Conservation (phyloP, 345 rosid species). For the Eucalyptus pumila region DNA sequence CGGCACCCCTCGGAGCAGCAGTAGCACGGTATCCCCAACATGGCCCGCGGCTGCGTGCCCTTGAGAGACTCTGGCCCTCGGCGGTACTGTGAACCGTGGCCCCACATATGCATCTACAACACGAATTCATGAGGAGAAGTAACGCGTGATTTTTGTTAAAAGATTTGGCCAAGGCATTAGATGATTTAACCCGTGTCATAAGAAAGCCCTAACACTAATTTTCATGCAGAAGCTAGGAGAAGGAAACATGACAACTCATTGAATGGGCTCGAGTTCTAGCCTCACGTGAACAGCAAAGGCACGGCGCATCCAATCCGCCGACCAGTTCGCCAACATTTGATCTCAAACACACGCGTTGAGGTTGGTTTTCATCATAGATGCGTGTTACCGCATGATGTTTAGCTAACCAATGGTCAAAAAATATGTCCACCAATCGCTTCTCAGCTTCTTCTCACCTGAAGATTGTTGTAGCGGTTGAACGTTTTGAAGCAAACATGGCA, state of each 20-base stretch:
- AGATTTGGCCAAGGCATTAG: neutral
- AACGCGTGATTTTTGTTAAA: neutral
- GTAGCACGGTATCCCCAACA: slow-evolving; percentile 55
- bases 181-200: neutral
- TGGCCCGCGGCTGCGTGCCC: slow-evolving; percentile 63
- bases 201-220: neutral
- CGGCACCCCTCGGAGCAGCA: slow-evolving; percentile 79
- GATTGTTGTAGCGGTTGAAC: slow-evolving; percentile 94
- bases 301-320: neutral
- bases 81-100: slow-evolving; percentile 81
- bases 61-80: slow-evolving; percentile 65
- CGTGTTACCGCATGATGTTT: neutral
- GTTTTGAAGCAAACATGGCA: slow-evolving; percentile 85
- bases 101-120: slow-evolving; percentile 91
- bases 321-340: neutral
- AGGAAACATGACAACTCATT: neutral
- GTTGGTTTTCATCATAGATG: neutral
- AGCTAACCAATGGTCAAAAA: neutral
- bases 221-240: neutral
- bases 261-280: neutral
- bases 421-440: neutral
- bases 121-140: neutral
- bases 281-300: neutral
- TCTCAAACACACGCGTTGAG: neutral
- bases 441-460: slow-evolving; percentile 38